Evolutionary conservation across 164 flowering plant genomes (phyloP).

Genomic region (Vitis riparia): DNA sequence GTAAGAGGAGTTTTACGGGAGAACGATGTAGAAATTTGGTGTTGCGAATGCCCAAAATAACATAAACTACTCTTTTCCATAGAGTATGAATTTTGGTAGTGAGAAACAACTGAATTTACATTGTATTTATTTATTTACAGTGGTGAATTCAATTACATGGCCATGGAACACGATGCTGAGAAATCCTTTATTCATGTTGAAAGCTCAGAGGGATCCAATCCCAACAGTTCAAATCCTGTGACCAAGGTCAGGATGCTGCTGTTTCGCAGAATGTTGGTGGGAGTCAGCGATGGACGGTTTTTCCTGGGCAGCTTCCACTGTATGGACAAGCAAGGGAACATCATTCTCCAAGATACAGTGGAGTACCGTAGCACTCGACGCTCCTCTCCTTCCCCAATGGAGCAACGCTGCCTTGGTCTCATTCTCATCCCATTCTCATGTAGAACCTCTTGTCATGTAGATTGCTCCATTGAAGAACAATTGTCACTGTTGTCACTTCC

Average conservation of each 20-base stretch:
- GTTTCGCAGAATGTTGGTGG: constrained; percentile 62
- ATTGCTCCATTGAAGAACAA: constrained; percentile 70
- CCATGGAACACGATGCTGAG: constrained; percentile 31
- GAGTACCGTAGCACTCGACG: constrained; percentile 77
- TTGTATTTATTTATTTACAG: background rate
- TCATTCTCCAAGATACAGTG: constrained; percentile 87
- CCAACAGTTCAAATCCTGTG: constrained; percentile 25
- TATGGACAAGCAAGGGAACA: constrained; percentile 94
- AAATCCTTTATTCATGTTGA: constrained; percentile 13
- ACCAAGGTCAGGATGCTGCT: constrained; percentile 52
- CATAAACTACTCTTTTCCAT: too few species aligned
- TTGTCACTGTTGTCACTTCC: constrained; percentile 55
- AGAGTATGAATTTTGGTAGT: too few species aligned
- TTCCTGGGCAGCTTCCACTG: constrained; percentile 84
- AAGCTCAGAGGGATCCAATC: constrained; percentile 16
- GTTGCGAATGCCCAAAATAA: too few species aligned
- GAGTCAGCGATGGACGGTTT: constrained; percentile 82
- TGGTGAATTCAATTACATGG: background rate
- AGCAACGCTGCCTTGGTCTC: constrained; percentile 81
- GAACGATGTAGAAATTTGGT: too few species aligned
- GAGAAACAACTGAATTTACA: too few species aligned
- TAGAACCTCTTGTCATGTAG: constrained; percentile 79
- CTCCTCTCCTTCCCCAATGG: constrained; percentile 77
- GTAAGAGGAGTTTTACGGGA: too few species aligned
- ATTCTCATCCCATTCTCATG: constrained; percentile 83